A percentile compares a stretch with the other conserved stretches of the same genome.
Evolutionary conservation across 345 rosid genomes (phyloP).

Genomic region (Populus euphratica): DNA sequence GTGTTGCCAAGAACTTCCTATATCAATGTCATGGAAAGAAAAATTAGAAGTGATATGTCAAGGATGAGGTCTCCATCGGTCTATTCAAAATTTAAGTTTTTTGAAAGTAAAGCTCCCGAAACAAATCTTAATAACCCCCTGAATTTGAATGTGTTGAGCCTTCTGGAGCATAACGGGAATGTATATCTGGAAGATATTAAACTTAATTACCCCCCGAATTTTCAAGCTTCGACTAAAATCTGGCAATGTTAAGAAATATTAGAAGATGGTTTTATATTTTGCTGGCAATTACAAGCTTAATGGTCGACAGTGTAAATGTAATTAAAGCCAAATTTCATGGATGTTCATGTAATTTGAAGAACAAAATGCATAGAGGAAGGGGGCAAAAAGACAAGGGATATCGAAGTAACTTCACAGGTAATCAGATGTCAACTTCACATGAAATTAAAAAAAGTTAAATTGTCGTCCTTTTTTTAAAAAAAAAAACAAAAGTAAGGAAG

Average conservation of each 20-base stretch:
- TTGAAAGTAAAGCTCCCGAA: background rate
- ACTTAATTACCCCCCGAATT: too few relatives aligned
- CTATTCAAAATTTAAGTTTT: background rate
- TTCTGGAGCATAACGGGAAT: too few relatives aligned
- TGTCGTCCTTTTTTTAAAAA: background rate
- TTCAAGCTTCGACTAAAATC: too few relatives aligned
- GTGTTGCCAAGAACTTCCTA: background rate
- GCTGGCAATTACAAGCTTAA: background rate
- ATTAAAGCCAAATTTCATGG: too few relatives aligned
- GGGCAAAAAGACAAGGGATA: background rate
- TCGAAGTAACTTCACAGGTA: background rate
- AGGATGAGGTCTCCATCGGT: too few relatives aligned
- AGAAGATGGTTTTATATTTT: too few relatives aligned
- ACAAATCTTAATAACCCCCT: background rate
- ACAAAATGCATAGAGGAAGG: too few relatives aligned
- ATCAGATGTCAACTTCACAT: background rate
- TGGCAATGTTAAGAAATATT: background rate
- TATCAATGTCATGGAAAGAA: background rate
- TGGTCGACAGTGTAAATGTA: too few relatives aligned
- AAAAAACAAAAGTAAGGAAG: background rate
- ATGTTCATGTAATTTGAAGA: too few relatives aligned
- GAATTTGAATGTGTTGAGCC: too few relatives aligned
- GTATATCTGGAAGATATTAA: too few relatives aligned
- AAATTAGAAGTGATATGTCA: background rate
- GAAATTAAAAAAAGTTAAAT: background rate